Evolutionary conservation across 202 grass and related monocot species (phyloP).

Genomic region (Setaria italica): DNA sequence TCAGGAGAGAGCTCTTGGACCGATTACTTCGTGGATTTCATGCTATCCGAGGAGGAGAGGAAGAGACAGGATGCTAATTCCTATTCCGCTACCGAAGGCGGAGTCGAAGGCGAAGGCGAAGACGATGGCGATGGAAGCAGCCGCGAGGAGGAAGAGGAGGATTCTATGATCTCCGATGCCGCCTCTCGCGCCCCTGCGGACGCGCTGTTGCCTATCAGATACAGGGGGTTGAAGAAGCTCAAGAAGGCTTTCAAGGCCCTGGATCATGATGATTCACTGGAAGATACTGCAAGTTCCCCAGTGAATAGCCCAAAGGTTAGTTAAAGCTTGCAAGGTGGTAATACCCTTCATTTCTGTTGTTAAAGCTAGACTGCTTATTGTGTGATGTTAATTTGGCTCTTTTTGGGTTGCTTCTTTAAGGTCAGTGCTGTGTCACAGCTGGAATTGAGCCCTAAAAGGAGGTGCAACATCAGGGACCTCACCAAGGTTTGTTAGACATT

Average conservation of each 20-base stretch:
- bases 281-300: slow-evolving; percentile 96
- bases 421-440: slow-evolving; percentile 66
- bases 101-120: background rate
- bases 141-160: slow-evolving; percentile 34
- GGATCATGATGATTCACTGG: slow-evolving; percentile 74
- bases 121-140: background rate
- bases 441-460: slow-evolving; percentile 62
- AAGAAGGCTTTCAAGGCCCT: slow-evolving; percentile 63
- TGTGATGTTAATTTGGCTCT: slow-evolving; percentile 24
- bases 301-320: slow-evolving; percentile 95
- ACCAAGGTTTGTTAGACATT: slow-evolving; percentile 53
- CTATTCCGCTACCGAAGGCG: slow-evolving; percentile 37
- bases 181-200: slow-evolving; percentile 48
- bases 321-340: background rate
- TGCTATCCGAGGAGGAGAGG: slow-evolving; percentile 67
- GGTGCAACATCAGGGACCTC: slow-evolving; percentile 57
- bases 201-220: slow-evolving; percentile 38
- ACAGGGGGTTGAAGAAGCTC: slow-evolving; percentile 64
- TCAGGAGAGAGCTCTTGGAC: slow-evolving; percentile 91
- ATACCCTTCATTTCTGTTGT: background rate
- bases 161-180: slow-evolving; percentile 76
- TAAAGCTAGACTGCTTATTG: background rate
- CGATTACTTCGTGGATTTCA: slow-evolving; percentile 80
- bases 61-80: slow-evolving; percentile 32
- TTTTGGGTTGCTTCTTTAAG: slow-evolving; percentile 51